Conservation (phyloP, 78 protist genomes). For the Tieghemostelium lacteum region DNA sequence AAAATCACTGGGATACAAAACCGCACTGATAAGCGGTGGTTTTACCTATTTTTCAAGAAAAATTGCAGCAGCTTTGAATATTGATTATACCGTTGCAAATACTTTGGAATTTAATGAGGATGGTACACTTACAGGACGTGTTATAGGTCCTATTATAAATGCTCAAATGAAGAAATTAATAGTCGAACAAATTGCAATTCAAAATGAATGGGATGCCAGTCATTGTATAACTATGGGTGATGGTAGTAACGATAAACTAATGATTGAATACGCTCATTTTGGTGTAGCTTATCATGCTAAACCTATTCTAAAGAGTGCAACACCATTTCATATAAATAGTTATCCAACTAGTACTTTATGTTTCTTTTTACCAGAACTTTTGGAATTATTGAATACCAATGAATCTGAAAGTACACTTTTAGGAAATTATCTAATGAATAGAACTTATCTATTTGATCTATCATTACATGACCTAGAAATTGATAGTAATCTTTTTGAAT, state of each 20-base stretch:
- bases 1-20: slow-evolving; percentile 30
- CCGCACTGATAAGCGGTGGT: slow-evolving; percentile 76
- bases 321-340: slow-evolving; percentile 59
- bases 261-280: slow-evolving; percentile 36
- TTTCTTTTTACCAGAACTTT: slow-evolving; percentile 16
- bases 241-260: slow-evolving; percentile 70
- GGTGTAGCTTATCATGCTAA: slow-evolving; percentile 78
- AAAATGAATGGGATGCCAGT: not conserved
- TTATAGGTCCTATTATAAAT: slow-evolving; percentile 51
- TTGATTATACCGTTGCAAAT: slow-evolving; percentile 67
- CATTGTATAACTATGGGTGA: slow-evolving; percentile 76
- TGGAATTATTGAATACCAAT: too few relatives aligned
- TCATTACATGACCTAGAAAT: too few relatives aligned
- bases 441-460: too few relatives aligned
- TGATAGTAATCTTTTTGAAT: too few relatives aligned
- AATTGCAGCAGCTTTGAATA: slow-evolving; percentile 50
- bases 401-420: too few relatives aligned
- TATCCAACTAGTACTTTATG: slow-evolving; percentile 13
- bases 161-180: slow-evolving; percentile 43
- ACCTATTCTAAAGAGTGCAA: slow-evolving; percentile 18
- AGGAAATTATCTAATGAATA: too few relatives aligned
- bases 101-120: not conserved
- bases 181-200: not conserved
- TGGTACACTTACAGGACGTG: slow-evolving; percentile 32
- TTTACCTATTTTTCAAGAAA: slow-evolving; percentile 54